phyloP scores from a whole-genome alignment of 169 alveolate genomes.

The Plasmodium coatneyi region DNA sequence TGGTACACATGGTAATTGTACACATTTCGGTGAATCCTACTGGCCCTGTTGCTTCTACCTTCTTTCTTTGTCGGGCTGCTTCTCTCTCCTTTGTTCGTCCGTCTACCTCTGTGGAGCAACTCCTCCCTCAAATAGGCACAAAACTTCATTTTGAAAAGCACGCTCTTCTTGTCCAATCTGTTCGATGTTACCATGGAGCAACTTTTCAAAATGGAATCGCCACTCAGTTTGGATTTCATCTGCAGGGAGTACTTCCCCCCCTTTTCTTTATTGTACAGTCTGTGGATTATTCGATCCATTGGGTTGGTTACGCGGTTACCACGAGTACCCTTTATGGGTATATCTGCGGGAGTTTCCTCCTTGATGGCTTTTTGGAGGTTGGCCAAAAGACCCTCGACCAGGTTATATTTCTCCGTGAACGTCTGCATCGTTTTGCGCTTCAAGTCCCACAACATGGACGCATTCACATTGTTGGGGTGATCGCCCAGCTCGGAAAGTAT shows the following conservation, averaged over 20 bases:
- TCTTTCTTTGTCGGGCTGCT: not conserved
- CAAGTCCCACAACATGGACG: conserved; percentile 84
- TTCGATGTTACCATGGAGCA: conserved; percentile 4
- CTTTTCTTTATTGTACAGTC: conserved; percentile 35
- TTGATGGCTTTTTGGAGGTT: not conserved
- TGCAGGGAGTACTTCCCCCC: not conserved
- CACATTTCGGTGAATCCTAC: not conserved
- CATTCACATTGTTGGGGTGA: conserved; percentile 86
- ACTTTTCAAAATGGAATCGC: not conserved
- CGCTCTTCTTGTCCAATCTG: not conserved
- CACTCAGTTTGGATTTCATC: not conserved
- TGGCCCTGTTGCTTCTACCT: not conserved
- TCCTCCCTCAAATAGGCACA: conserved; percentile 21
- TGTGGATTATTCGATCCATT: not conserved
- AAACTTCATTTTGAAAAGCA: not conserved
- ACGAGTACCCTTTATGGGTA: not conserved
- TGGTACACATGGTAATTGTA: not conserved
- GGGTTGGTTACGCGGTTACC: not conserved
- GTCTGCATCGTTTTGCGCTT: conserved; percentile 57
- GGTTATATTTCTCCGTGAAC: conserved; percentile 40
- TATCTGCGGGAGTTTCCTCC: not conserved
- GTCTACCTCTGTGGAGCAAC: not conserved
- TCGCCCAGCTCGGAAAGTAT: conserved; percentile 90
- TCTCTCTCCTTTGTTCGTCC: not conserved
- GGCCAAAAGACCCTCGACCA: conserved; percentile 10